phyloP scores from a whole-genome alignment of 1,139 yeast species.

The Nadsonia commutata region DNA sequence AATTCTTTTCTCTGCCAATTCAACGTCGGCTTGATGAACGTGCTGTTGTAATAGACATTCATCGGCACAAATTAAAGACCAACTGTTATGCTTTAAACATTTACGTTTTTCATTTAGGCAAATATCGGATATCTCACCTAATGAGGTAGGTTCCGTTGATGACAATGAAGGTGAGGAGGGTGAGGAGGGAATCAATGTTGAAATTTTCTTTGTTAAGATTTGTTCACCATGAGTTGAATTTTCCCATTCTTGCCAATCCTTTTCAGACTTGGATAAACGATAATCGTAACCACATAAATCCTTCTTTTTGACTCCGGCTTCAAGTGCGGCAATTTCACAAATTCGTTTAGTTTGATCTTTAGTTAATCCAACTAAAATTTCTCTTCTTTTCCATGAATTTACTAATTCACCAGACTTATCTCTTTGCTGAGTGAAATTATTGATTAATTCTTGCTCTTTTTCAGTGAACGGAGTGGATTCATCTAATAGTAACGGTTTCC shows the following conservation, averaged over 20 bases:
- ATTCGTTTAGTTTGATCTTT: conserved; percentile 13
- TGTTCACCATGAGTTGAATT: conserved; percentile 4
- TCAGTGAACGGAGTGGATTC: no score
- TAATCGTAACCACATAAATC: conserved; percentile 31
- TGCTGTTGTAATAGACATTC: background rate
- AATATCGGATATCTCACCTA: conserved; percentile 12
- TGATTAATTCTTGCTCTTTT: background rate
- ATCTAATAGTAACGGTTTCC: no score
- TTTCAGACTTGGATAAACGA: conserved; percentile 12
- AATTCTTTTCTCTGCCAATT: background rate
- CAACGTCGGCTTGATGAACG: background rate
- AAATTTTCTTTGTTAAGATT: background rate
- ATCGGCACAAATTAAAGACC: conserved; percentile 24
- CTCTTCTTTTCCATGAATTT: background rate
- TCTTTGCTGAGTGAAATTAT: background rate
- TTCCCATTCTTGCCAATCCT: conserved; percentile 8
- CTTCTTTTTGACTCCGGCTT: conserved; percentile 17
- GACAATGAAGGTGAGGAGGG: background rate
- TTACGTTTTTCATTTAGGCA: conserved; percentile 53
- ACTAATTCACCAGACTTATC: background rate
- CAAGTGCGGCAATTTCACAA: conserved; percentile 12
- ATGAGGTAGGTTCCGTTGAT: no score
- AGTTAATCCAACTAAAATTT: conserved; percentile 9
- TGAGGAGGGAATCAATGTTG: no score
- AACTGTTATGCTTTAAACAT: conserved; percentile 52